phyloP scores from a whole-genome alignment of 805 yeast species.

The Cyberlindnera bimundalis region DNA sequence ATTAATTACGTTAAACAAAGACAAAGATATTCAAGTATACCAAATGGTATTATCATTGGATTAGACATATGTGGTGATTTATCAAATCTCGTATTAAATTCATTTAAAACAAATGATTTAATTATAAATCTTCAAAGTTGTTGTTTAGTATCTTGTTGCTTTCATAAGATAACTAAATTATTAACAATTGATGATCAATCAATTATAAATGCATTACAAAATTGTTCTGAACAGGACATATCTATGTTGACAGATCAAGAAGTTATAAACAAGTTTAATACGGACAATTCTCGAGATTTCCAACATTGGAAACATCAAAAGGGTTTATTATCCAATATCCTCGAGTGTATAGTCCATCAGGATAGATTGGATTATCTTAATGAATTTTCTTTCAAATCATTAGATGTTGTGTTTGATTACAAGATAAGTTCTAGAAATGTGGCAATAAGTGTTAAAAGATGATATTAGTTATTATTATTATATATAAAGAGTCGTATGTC shows the following conservation, averaged over 20 bases:
- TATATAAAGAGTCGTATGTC: too few species aligned
- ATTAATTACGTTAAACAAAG: conserved; percentile 1
- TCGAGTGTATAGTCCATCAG: conserved; percentile 7
- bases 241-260: conserved; percentile 7
- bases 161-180: conserved; percentile 11
- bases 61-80: conserved; percentile 19
- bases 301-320: background rate
- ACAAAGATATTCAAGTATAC: too few species aligned
- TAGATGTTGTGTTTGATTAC: conserved; percentile 9
- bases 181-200: background rate
- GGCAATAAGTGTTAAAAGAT: background rate
- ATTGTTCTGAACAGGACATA: conserved; percentile 9
- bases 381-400: background rate
- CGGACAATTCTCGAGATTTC: background rate
- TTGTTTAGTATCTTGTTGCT: conserved; percentile 16
- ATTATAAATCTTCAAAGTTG: conserved; percentile 6
- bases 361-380: conserved; percentile 4
- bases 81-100: background rate
- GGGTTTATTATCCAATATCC: background rate
- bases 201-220: background rate
- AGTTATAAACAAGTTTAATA: background rate
- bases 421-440: conserved; percentile 8
- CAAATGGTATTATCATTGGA: conserved; percentile 15
- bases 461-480: too few species aligned
- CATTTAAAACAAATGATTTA: background rate